Percentiles rank a stretch among this genome's conserved stretches.
Conservation (phyloP, 129 eudicot genomes). For the Helichrysum umbraculigerum region DNA sequence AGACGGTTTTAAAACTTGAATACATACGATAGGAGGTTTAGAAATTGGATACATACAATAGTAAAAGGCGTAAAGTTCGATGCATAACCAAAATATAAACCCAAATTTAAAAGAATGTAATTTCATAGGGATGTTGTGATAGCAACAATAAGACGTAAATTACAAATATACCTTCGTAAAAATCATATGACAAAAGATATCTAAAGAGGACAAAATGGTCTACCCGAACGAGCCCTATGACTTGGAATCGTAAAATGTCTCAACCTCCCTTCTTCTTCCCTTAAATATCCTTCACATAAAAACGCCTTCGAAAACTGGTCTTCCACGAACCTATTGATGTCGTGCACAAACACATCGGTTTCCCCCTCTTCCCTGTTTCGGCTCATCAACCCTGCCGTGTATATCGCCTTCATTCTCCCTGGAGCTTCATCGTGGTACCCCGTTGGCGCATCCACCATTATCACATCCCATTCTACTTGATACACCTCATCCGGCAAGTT, state of each 20-base stretch:
- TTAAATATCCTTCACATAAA: conserved; percentile 70
- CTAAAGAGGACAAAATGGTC: conserved; percentile 68
- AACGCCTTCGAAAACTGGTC: conserved; percentile 57
- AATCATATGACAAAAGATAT: conserved; percentile 2
- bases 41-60: too few relatives aligned
- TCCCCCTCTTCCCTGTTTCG: conserved; percentile 66
- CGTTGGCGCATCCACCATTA: conserved; percentile 93
- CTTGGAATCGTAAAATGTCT: conserved; percentile 85
- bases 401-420: conserved; percentile 81
- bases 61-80: too few relatives aligned
- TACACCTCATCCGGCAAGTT: conserved; percentile 60
- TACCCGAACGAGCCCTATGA: conserved; percentile 58
- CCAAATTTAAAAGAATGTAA: background rate
- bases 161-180: conserved; percentile 10
- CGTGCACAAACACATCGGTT: conserved; percentile 87
- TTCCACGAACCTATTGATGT: conserved; percentile 69
- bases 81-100: too few relatives aligned
- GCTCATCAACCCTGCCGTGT: conserved; percentile 74
- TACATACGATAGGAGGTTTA: too few relatives aligned
- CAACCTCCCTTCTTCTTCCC: conserved; percentile 63
- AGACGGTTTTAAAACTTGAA: too few relatives aligned
- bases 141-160: conserved; percentile 4
- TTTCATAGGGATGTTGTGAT: background rate
- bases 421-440: conserved; percentile 75
- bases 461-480: conserved; percentile 77